Evolutionary conservation across 163 green algal species (phyloP), one percentile per base, ranked within the genome.

Genomic region (Volvox carteri): DNA sequence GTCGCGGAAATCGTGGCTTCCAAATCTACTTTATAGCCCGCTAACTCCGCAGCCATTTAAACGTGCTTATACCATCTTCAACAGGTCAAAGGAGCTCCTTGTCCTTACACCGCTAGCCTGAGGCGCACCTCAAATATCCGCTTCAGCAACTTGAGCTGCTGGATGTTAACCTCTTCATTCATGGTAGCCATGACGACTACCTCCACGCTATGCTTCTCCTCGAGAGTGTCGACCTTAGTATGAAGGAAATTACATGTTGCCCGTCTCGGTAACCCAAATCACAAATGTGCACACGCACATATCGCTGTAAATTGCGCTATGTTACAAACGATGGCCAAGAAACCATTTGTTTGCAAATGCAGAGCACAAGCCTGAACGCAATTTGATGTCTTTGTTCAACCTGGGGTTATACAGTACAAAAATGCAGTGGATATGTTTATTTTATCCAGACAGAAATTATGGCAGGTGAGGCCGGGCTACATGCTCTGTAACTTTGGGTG

Each of bases 131-230:
- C 95, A 80, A 97, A 97, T 18, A 97, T 92, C 4, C 92, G 65
- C 70, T 97, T 97, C 39, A 97, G 83, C 37, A 92, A 33, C 76
- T 95, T 94, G 2, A 96, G 87, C 39, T 93, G 90, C 28, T 95
- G 89, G 11, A 96, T 76, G 44, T 96, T 95, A 73, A 96, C 89
- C 74, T 96, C 93, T 8, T 94, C 91, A 48, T 95, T 90, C 48
- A 84, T 88, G 14, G 37, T 88, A 39, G 68, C 25, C 83, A 81
- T 87, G 25, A 8, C 78, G 18, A 42, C 44, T 80, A 65, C 42
- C 7, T 23, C 70, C 7, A 33, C 2, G 30, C 44, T 33, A 30
- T 37, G 11, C 39, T 52, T n/a, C 11, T 35, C 8, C 11, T 58
- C 37, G 33, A 48, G 25, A 48, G 30, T 75, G 65, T 75, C 65